Base-by-base conservation (phyloP, 495 filamentous ascomycete genomes). In the Tuber magnatum region DNA sequence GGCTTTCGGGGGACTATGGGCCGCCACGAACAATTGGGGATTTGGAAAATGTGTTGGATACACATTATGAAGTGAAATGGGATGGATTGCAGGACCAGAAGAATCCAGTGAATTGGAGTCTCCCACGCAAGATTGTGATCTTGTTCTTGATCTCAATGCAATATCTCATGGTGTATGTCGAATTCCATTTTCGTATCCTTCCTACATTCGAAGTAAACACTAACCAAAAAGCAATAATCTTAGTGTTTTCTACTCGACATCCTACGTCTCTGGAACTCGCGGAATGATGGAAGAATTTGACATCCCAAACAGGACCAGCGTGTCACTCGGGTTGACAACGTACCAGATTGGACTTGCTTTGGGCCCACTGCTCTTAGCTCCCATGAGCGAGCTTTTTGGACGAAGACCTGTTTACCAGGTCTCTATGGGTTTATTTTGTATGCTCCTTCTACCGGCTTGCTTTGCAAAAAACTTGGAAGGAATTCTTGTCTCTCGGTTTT, bases 191-290 rank as follows among this genome's bases (percentile, higher is more conserved):
- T 42, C 2, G 6, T 69, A 38, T 6, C 24, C 16, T 12, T 44
- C 43, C 10, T 41, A 61, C 70, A 20, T 20, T 46, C 20, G 38
- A 32, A 39, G 56, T 7, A 65, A 61, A 32, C 5, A 35, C 56
- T 65, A 6, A 65, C 56, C 12, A 2, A n/a, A n/a, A n/a, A 43
- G 61, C 22, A 41, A 35, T 71, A 9, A 71, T 41, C 42, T 14
- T 73, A 88, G 88, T 42, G 91, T 97, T 39, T 84, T 97, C n/a
- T 95, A 94, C 83, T 92, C 90, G 22, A 97, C 94, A 3, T 91
- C 89, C 74, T 97, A 94, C 83, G 92, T 92, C 24, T 88, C 90
- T 0, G 90, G 88, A 43, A 87, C 89, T 38, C 85, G 88, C 0
- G 88, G 90, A 1, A 87, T 97, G 82, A 88, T 89, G 84, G 82